These are phyloP conservation scores for Yamadazyma sp. DNA, from an alignment of 1,139 yeast species.

Conservation along the genomic window DNA sequence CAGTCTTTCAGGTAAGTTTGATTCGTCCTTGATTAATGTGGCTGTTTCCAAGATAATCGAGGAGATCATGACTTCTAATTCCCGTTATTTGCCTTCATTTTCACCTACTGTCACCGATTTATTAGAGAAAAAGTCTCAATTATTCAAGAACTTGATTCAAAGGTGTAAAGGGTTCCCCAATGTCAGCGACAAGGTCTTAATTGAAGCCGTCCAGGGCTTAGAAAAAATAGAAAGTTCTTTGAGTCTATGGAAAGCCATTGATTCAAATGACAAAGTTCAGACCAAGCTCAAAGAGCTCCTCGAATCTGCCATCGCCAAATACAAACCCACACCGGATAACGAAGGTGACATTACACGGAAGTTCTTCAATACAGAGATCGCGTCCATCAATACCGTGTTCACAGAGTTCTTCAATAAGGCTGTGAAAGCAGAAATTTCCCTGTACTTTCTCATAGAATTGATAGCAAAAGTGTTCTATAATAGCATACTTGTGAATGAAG, in stretches of 20 bases:
- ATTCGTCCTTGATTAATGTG: constrained; percentile 38
- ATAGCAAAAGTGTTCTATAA: constrained; percentile 39
- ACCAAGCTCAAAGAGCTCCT: constrained; percentile 16
- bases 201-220: constrained; percentile 44
- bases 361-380: constrained; percentile 30
- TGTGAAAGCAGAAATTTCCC: constrained; percentile 25
- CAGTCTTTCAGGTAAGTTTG: constrained; percentile 37
- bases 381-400: constrained; percentile 36
- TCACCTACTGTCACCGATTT: constrained; percentile 29
- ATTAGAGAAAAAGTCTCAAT: constrained; percentile 24
- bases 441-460: constrained; percentile 28
- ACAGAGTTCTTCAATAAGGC: constrained; percentile 22
- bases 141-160: constrained; percentile 41
- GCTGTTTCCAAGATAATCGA: constrained; percentile 51
- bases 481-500: constrained; percentile 47
- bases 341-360: constrained; percentile 21
- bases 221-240: constrained; percentile 61
- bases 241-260: constrained; percentile 46
- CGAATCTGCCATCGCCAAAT: constrained; percentile 2
- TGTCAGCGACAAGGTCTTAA: constrained; percentile 27
- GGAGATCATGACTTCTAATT: constrained; percentile 54
- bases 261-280: constrained; percentile 16
- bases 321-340: constrained; percentile 5
- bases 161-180: constrained; percentile 52
- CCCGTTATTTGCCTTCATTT: constrained; percentile 33